Evolutionary conservation across 2,329 filamentous ascomycete species (phyloP).

Genomic region (Allantophomopsis cytisporea): DNA sequence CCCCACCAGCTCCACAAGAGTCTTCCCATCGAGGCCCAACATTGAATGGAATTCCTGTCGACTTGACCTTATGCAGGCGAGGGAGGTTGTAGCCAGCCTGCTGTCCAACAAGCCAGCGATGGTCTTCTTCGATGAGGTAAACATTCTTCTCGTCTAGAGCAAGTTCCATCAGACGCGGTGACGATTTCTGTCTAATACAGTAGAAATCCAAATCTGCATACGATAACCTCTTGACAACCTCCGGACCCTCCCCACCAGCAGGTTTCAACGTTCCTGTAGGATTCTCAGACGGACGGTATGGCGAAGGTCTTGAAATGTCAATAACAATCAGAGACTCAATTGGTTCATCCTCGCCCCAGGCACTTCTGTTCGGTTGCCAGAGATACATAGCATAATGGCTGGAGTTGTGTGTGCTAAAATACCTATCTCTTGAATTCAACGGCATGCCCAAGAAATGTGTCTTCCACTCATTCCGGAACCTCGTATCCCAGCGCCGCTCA

Average conservation of each 20-base stretch:
- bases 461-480: constrained; percentile 38
- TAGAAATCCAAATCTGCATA: constrained; percentile 37
- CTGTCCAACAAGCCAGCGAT: constrained; percentile 31
- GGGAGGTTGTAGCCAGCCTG: constrained; percentile 26
- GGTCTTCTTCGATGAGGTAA: constrained; percentile 42
- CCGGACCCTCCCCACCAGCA: constrained; percentile 22
- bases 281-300: constrained; percentile 35
- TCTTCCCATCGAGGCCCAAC: constrained; percentile 36
- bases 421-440: constrained; percentile 40
- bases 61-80: constrained; percentile 29
- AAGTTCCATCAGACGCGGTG: constrained; percentile 33
- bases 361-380: constrained; percentile 43
- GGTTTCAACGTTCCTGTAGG: constrained; percentile 24
- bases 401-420: constrained; percentile 44
- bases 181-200: constrained; percentile 35
- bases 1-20: constrained; percentile 24
- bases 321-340: constrained; percentile 44
- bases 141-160: constrained; percentile 31
- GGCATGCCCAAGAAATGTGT: constrained; percentile 43
- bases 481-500: constrained; percentile 24
- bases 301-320: constrained; percentile 37
- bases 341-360: constrained; percentile 40
- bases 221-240: constrained; percentile 32
- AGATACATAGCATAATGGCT: constrained; percentile 48
- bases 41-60: constrained; percentile 38